Evolutionary conservation across 129 eudicot species (phyloP).

Genomic region (Chrysanthemum seticuspe): DNA sequence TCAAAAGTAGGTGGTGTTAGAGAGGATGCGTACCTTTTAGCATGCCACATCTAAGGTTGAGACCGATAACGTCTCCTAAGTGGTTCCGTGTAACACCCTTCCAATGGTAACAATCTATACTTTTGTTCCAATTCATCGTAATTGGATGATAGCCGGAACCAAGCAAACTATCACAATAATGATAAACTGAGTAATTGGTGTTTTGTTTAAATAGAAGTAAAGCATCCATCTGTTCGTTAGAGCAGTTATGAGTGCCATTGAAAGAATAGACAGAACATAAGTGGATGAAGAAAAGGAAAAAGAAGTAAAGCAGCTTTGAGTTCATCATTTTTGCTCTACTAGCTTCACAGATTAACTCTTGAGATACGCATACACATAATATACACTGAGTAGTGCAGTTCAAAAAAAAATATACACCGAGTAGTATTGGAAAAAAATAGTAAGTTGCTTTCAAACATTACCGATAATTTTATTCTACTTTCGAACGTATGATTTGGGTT

Average conservation of each 20-base stretch:
- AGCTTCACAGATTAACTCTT: not conserved
- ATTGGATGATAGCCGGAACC: not conserved
- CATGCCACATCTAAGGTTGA: conserved; percentile 31
- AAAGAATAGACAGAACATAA: not conserved
- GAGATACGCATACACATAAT: not conserved
- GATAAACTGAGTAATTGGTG: not conserved
- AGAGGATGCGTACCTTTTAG: conserved; percentile 4
- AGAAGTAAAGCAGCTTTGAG: not conserved
- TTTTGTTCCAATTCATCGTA: conserved; percentile 13
- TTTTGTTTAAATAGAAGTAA: conserved; percentile 15
- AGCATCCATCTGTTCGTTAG: conserved; percentile 2
- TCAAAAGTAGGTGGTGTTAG: not conserved
- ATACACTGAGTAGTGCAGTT: too few relatives aligned
- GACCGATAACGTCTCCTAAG: conserved; percentile 31
- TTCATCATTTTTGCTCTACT: not conserved
- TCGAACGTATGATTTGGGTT: too few relatives aligned
- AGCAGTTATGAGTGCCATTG: not conserved
- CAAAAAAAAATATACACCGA: too few relatives aligned
- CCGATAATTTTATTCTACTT: not conserved
- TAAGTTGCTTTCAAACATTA: conserved; percentile 18
- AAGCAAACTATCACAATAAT: not conserved
- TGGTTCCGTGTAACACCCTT: conserved; percentile 28
- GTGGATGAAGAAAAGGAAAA: not conserved
- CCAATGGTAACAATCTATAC: conserved; percentile 36
- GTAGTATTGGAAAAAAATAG: not conserved